Conservation (phyloP, 2,329 filamentous ascomycete genomes). For the Exophiala dermatitidis region DNA sequence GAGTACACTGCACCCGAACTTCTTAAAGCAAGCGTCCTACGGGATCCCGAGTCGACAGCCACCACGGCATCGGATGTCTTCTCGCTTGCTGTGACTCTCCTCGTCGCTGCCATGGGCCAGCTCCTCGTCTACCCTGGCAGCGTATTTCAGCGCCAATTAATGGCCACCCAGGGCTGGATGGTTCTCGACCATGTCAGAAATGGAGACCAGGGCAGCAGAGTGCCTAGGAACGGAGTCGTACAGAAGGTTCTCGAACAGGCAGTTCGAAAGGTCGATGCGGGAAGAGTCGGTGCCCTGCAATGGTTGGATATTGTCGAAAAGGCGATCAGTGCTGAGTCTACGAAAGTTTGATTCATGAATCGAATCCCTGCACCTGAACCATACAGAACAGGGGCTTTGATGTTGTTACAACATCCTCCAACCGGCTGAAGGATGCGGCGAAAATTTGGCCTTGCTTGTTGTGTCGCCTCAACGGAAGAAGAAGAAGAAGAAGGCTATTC, state of each 20-base stretch:
- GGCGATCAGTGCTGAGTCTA: slow-evolving; percentile 8
- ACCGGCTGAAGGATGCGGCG: too few relatives aligned
- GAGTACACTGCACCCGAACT: slow-evolving; percentile 43
- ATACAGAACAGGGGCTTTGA: not conserved
- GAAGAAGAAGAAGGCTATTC: too few relatives aligned
- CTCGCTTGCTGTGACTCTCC: slow-evolving; percentile 40
- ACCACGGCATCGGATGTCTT: slow-evolving; percentile 41
- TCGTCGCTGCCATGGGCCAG: slow-evolving; percentile 41
- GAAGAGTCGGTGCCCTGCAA: slow-evolving; percentile 13
- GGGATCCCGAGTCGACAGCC: slow-evolving; percentile 31
- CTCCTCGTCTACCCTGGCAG: slow-evolving; percentile 38
- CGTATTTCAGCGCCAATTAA: slow-evolving; percentile 37
- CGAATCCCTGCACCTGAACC: not conserved
- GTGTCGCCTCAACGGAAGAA: too few relatives aligned
- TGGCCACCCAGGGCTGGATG: slow-evolving; percentile 40
- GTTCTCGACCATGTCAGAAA: slow-evolving; percentile 38
- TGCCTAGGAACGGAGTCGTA: slow-evolving; percentile 38
- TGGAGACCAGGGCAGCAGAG: slow-evolving; percentile 33
- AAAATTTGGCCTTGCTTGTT: too few relatives aligned
- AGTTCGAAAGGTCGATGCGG: slow-evolving; percentile 31
- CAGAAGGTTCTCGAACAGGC: slow-evolving; percentile 36
- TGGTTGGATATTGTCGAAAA: slow-evolving; percentile 21
- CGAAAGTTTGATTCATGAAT: slow-evolving; percentile 1
- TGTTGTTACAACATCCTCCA: too few relatives aligned
- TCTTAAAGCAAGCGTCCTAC: slow-evolving; percentile 33